Base-by-base conservation (phyloP, 2,329 filamentous ascomycete genomes). In the Neonectria ditissima region DNA sequence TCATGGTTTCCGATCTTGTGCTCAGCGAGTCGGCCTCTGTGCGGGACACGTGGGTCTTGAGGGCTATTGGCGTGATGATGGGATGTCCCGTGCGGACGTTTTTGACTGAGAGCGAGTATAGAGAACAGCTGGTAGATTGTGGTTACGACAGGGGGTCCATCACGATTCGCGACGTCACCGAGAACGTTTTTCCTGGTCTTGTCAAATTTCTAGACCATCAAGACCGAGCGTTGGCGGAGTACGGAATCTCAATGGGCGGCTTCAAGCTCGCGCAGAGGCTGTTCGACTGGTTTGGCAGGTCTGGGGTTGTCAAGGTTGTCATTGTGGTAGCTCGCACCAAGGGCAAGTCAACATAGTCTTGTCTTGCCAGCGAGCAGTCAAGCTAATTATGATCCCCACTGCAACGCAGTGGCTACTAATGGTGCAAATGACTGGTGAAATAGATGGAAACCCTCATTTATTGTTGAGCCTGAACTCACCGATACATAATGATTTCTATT, bases 1-100 rank as follows among this genome's bases (percentile, higher is more conserved):
- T 86, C 55, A 85, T 87, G 82, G 84, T 82, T 0, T 88, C 87
- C 62, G 86, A 89, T 62, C 77, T 88, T 1, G 69, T 87, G 2
- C 76, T 81, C 39, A 76, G 76, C 59, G 70, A 75, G 4, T 55
- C 65, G 8, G 77, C 79, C 2, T 72, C 75, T 2, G 20, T 34
- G 1, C 26, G 55, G 30, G 69, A 81, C 26, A 74, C 59, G 0
- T 53, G 82, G 6, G 53, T 79, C 4, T 75, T 85, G 2, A 75
- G 80, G 1, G 14, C 81, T 0, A 63, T 87, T 3, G 84, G 84
- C 3, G 69, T 80, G 22, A 66, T 85, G 16, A 81, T 84, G 69
- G 80, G 81, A 0, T 83, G 82, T 32, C 86, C 86, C 0, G 79
- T 80, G 55, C 67, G 71, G 0, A 85, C 86, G 4, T 85, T 88